A percentile compares a stretch with the other conserved stretches of the same genome.
Conservation (phyloP, 2,329 filamentous ascomycete genomes). For the Penicillium crustosum region DNA sequence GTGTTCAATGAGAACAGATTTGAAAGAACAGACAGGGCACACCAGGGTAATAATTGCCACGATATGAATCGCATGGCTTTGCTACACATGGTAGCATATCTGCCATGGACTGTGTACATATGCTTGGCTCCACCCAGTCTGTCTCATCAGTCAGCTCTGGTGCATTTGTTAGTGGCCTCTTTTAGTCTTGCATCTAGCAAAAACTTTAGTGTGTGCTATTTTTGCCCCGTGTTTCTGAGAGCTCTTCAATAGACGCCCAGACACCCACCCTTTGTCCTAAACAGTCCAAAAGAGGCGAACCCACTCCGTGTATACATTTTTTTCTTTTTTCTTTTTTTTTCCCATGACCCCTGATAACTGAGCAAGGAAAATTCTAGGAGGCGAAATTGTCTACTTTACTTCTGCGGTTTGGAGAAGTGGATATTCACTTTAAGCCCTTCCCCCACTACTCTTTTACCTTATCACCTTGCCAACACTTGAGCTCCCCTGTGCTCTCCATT, state of each 20-base stretch:
- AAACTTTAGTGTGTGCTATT: conserved; percentile 16
- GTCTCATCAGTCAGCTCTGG: conserved; percentile 14
- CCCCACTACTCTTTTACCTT: conserved; percentile 7
- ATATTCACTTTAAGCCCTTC: conserved; percentile 6
- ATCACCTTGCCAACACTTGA: conserved; percentile 1
- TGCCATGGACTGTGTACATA: background rate
- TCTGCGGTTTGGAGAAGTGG: conserved; percentile 8
- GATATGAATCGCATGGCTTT: conserved; percentile 16
- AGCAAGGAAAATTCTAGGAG: conserved; percentile 9
- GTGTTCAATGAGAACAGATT: background rate
- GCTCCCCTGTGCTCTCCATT: background rate
- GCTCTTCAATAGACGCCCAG: conserved; percentile 6
- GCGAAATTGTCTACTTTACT: conserved; percentile 5
- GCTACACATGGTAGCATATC: conserved; percentile 15
- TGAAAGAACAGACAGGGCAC: background rate
- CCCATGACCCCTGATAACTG: background rate
- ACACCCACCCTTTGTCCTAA: conserved; percentile 2
- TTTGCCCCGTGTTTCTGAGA: conserved; percentile 13
- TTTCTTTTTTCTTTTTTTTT: background rate
- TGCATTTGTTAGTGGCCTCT: conserved; percentile 11
- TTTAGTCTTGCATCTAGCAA: conserved; percentile 10
- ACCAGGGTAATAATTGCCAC: conserved; percentile 7
- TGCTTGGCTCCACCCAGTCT: conserved; percentile 14
- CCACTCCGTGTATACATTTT: background rate
- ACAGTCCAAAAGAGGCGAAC: conserved; percentile 19